These are phyloP conservation scores for Lineolata rhizophorae DNA, from an alignment of 495 filamentous ascomycete species.

Conservation along the genomic window DNA sequence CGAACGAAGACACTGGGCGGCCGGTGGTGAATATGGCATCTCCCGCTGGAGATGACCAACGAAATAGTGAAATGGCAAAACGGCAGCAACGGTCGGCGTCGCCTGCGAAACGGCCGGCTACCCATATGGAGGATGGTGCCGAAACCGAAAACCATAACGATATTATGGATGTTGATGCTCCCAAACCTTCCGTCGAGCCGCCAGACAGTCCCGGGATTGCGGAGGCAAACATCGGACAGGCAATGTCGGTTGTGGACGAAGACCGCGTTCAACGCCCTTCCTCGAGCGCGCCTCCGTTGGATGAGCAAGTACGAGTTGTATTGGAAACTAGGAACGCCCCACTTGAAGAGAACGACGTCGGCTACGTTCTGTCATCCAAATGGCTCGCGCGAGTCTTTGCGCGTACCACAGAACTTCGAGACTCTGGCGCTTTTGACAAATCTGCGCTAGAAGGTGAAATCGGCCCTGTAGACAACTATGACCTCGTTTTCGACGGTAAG, in stretches of 20 bases:
- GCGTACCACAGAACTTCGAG: constrained; percentile 34
- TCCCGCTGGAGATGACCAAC: too few species aligned
- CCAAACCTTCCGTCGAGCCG: constrained; percentile 3
- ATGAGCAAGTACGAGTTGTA: constrained; percentile 59
- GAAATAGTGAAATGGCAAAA: too few species aligned
- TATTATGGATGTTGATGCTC: constrained; percentile 15
- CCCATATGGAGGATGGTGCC: constrained; percentile 22
- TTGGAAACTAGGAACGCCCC: constrained; percentile 27
- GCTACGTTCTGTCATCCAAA: constrained; percentile 51
- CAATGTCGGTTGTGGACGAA: background rate
- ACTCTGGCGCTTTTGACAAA: constrained; percentile 28
- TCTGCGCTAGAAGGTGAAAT: constrained; percentile 38
- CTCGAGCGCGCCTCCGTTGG: too few species aligned
- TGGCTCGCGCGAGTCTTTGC: constrained; percentile 64
- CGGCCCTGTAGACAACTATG: constrained; percentile 75
- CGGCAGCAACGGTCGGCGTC: constrained; percentile 25
- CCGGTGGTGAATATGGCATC: too few species aligned
- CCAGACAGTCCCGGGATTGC: background rate
- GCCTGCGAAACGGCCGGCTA: constrained; percentile 31
- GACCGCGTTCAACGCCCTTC: constrained; percentile 21
- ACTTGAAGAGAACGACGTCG: constrained; percentile 44
- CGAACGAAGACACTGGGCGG: too few species aligned
- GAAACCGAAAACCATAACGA: constrained; percentile 12
- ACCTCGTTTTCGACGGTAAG: constrained; percentile 13
- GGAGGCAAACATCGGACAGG: background rate